Percentiles rank a stretch among this genome's conserved stretches.
These are phyloP conservation scores for Geranium brycei DNA, from an alignment of 345 rosid species.

Conservation along the genomic window DNA sequence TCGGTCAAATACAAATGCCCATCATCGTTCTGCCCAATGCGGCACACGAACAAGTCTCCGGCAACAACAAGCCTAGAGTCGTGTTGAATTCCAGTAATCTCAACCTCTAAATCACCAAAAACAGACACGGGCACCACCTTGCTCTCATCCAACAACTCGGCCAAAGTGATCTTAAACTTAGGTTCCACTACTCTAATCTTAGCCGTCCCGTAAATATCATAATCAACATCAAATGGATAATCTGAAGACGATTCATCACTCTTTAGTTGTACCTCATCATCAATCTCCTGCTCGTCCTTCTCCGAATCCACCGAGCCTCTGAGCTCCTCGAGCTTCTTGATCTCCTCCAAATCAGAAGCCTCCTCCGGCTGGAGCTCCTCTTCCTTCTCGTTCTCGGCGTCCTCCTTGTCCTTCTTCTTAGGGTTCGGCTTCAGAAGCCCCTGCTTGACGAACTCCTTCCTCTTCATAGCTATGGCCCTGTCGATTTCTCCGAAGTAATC, in stretches of 20 bases:
- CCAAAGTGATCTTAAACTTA: slow-evolving; percentile 61
- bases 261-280: slow-evolving; percentile 14
- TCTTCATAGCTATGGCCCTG: slow-evolving; percentile 64
- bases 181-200: slow-evolving; percentile 62
- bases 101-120: slow-evolving; percentile 72
- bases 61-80: slow-evolving; percentile 74
- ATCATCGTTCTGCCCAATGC: slow-evolving; percentile 52
- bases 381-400: slow-evolving; percentile 17
- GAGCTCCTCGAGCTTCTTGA: slow-evolving; percentile 47
- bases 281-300: slow-evolving; percentile 19
- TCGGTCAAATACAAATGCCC: slow-evolving; percentile 69
- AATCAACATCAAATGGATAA: slow-evolving; percentile 62
- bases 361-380: slow-evolving; percentile 63
- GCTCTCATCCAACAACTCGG: slow-evolving; percentile 86
- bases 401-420: slow-evolving; percentile 22
- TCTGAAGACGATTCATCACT: slow-evolving; percentile 22
- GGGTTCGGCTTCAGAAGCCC: slow-evolving; percentile 43
- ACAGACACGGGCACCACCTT: slow-evolving; percentile 82
- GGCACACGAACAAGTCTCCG: slow-evolving; percentile 84
- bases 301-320: slow-evolving; percentile 34
- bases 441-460: slow-evolving; percentile 63
- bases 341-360: slow-evolving; percentile 73
- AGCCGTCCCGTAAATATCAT: slow-evolving; percentile 47
- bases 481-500: slow-evolving; percentile 81
- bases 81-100: slow-evolving; percentile 78